Evolutionary conservation across 352 stramenopile species (phyloP), one percentile per base, ranked within the genome.

Genomic region (Phytophthora colocasiae): DNA sequence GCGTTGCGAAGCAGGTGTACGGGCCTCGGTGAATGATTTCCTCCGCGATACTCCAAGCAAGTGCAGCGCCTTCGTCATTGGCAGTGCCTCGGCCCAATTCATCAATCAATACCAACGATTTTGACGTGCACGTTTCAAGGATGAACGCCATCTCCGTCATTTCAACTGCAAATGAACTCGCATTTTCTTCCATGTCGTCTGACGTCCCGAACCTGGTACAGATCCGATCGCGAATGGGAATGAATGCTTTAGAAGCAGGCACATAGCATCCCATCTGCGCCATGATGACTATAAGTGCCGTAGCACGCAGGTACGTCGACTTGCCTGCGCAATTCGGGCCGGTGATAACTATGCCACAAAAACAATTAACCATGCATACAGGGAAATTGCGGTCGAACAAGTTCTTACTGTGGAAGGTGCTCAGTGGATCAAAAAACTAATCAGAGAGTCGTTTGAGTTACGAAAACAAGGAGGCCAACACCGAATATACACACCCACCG

Each of bases 181-280:
- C 73, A 63, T 98, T 98, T 66, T 97, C 90, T 75, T 98, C 93
- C 83, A 98, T 97, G 55, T 97, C 91, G 49, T 98, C 93, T 3
- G 88, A 93, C 6, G 92, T 98, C 9, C 91, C 92, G 41, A 98
- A 96, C 47, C 93, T 79, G 11, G 93, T 97, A 45, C 96, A 90
- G n/a, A 98, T 92, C 2, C 91, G 78, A 64, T 97, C 86, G 31
- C 89, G 74, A 58, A 98, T 71, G 10, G 92, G 88, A 63, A 98
- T 90, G 19, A 68, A 69, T 10, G 91, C 93, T 32, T 89, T 75
- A 22, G 78, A 72, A 31, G 93, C 93, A 11, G 93, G 93, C 10
- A 98, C 92, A 40, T 92, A 97, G 44, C 85, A 93, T 15, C 93
- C 93, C 80, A 97, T 96, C 48, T 98, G 93, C 6, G 90, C 90